Conservation (phyloP, 2,329 filamentous ascomycete genomes). For the Fusarium metavorans region DNA sequence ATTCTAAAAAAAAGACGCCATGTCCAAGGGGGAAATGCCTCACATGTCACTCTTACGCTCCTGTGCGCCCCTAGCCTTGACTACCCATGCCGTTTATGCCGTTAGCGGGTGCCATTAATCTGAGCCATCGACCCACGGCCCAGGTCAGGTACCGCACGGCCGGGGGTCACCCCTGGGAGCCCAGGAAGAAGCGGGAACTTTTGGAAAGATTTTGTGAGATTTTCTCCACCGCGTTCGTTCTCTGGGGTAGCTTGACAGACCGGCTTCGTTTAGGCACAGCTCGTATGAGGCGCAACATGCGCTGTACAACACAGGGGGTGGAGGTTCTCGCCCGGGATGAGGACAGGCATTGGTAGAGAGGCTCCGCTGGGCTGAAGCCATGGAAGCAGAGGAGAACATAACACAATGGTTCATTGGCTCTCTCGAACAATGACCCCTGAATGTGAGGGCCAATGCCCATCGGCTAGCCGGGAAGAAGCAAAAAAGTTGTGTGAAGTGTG, state of each 20-base stretch:
- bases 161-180: neutral
- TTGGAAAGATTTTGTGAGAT: constrained; percentile 2
- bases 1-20: neutral
- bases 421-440: neutral
- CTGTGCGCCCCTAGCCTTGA: neutral
- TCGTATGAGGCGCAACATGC: constrained; percentile 1
- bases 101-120: neutral
- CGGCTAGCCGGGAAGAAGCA: neutral
- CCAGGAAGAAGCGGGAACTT: neutral
- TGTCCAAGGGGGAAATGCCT: neutral
- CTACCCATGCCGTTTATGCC: neutral
- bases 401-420: neutral
- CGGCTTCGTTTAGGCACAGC: constrained; percentile 1
- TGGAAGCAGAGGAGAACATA: neutral
- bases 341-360: neutral
- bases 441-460: neutral
- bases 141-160: neutral
- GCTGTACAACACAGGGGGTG: neutral
- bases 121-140: neutral
- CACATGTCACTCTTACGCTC: constrained; percentile 2
- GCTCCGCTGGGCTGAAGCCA: neutral
- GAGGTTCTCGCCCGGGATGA: neutral
- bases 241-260: neutral
- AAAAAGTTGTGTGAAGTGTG: neutral
- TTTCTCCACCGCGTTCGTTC: neutral